Evolutionary conservation across 2,329 filamentous ascomycete species (phyloP).

Genomic region (Fusarium caatingaense): DNA sequence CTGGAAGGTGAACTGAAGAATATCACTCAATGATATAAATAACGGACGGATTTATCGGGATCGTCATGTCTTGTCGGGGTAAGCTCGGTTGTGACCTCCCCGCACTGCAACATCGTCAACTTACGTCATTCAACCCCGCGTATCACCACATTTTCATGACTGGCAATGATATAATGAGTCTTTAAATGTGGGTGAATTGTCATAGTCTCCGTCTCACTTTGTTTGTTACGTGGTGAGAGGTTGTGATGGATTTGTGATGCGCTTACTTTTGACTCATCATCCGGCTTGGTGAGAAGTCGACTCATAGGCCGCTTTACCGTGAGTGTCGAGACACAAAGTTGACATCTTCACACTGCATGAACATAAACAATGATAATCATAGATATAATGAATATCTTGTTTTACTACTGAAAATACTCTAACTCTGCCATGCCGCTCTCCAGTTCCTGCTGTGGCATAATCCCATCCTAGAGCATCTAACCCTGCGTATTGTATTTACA

Average conservation of each 20-base stretch:
- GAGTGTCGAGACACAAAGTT: fast-evolving
- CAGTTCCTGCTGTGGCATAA: background rate
- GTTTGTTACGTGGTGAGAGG: fast-evolving
- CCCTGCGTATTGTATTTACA: background rate
- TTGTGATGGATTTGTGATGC: too few relatives aligned
- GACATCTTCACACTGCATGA: background rate
- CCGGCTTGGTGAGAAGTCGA: background rate
- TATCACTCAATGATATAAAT: background rate
- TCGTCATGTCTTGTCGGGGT: background rate
- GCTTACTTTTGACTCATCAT: background rate
- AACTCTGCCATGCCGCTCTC: background rate
- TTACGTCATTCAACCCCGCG: background rate
- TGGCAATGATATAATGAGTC: too few relatives aligned
- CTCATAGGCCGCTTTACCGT: fast-evolving
- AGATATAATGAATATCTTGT: background rate
- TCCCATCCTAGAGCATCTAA: background rate
- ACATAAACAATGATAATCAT: too few relatives aligned
- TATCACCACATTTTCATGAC: background rate
- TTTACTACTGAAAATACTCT: background rate
- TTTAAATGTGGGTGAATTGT: background rate
- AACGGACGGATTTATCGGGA: background rate
- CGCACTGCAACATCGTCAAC: background rate
- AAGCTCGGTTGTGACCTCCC: background rate
- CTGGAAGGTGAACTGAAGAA: fast-evolving
- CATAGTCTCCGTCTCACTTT: background rate